Evolutionary conservation across 1,139 yeast genomes (phyloP).

Genomic region (Protomyces inouyei): DNA sequence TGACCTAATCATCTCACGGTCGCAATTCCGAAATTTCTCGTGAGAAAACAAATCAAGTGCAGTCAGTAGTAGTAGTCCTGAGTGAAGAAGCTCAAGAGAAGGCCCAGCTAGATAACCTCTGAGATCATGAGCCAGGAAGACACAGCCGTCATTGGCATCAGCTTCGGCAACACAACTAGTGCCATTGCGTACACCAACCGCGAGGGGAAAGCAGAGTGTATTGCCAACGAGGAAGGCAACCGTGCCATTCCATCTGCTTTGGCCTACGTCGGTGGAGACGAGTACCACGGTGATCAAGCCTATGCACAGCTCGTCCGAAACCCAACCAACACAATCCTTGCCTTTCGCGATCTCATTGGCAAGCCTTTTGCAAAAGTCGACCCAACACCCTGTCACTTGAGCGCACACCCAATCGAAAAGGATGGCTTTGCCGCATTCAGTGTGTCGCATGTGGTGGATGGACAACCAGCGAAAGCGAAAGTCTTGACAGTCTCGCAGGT

Average conservation of each 20-base stretch:
- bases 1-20: neutral
- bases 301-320: conserved; percentile 86
- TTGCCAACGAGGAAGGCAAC: conserved; percentile 99
- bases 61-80: no score
- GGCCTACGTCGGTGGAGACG: conserved; percentile 89
- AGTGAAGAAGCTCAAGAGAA: neutral
- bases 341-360: conserved; percentile 92
- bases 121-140: conserved; percentile 28
- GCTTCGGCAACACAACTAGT: conserved; percentile 94
- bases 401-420: conserved; percentile 69
- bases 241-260: conserved; percentile 91
- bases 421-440: conserved; percentile 69
- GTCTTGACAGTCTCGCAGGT: conserved; percentile 67
- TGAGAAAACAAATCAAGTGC: no score
- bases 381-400: conserved; percentile 53
- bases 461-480: conserved; percentile 44
- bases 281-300: conserved; percentile 97
- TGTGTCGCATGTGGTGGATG: conserved; percentile 42
- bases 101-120: neutral
- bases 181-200: conserved; percentile 81
- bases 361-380: conserved; percentile 62
- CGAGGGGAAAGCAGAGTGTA: conserved; percentile 92
- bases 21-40: neutral
- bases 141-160: conserved; percentile 75
- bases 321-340: conserved; percentile 76